Conservation (phyloP, 164 flowering plant species). For the Litsea cubeba region DNA sequence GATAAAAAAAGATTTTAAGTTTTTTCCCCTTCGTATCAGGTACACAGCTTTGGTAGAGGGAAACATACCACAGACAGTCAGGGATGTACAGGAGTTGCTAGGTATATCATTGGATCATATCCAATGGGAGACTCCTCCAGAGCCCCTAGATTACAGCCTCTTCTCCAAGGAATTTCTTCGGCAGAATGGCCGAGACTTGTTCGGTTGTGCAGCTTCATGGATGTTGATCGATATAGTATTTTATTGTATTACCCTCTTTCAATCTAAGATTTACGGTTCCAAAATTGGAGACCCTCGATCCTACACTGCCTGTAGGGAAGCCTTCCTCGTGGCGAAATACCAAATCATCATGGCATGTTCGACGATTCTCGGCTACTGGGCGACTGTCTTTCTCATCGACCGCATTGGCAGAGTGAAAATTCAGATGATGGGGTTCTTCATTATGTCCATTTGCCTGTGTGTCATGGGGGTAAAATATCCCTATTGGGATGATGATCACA, state of each 20-base stretch:
- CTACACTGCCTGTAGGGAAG: constrained; percentile 28
- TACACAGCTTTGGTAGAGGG: constrained; percentile 62
- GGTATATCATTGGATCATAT: constrained; percentile 3
- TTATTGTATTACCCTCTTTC: constrained; percentile 57
- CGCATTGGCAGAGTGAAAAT: constrained; percentile 46
- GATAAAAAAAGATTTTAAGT: too few relatives aligned
- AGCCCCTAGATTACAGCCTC: constrained; percentile 28
- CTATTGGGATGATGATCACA: constrained; percentile 17
- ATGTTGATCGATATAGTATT: constrained; percentile 50
- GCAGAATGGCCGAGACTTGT: constrained; percentile 52
- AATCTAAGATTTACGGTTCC: constrained; percentile 8
- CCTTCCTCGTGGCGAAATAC: constrained; percentile 28
- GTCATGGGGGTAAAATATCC: constrained; percentile 28
- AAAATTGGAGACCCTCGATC: not conserved
- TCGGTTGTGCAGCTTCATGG: constrained; percentile 48
- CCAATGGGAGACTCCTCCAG: constrained; percentile 8
- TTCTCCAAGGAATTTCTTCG: constrained; percentile 43
- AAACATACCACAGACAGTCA: constrained; percentile 30
- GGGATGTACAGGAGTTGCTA: constrained; percentile 19
- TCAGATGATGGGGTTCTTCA: constrained; percentile 49
- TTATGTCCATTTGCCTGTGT: constrained; percentile 35
- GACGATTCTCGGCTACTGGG: constrained; percentile 61
- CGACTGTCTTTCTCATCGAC: constrained; percentile 48
- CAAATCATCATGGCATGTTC: constrained; percentile 46
- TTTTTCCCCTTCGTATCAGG: constrained; percentile 19